Evolutionary conservation across 176 grass and related monocot genomes (phyloP), one percentile per base, ranked within the genome.

Genomic region (Hsuehochloa calcarea): DNA sequence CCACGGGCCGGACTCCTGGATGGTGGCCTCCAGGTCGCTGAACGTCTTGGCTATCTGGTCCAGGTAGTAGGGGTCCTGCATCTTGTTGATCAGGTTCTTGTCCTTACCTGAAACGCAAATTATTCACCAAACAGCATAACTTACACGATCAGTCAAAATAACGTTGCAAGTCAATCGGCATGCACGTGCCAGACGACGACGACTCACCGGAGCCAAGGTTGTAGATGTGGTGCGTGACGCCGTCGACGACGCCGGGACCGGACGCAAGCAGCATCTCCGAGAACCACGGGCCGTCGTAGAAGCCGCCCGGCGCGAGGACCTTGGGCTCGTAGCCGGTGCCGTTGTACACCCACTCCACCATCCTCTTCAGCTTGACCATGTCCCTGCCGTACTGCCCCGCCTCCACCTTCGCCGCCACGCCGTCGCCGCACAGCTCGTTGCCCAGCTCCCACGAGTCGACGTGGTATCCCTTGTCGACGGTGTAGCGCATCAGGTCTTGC

Each of bases 381-480:
- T 93, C 88, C n/a, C 74, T 41, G 27, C 64, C 85, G 39, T 90
- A 93, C 52, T 74, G 88, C 43, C 64, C 78, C 25, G 85, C 88
- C 35, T 69, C 62, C 22, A 93, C 85, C 67, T 82, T 93, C 68
- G 88, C 82, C 56, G 77, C 40, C 58, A 88, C 64, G 47, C 91
- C 91, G 39, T 50, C 27, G 65, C 82, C 91, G 70, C 65, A 73
- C 7, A 93, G 88, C 72, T 93, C 91, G 86, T 93, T 93, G 70
- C 88, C 91, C 85, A 82, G 81, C 77, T 93, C 91, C 91, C 91
- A 93, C 34, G 91, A 93, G 2, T 90, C 85, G 8, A 90, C 69
- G 67, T 85, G 71, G 55, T 90, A 88, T 14, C 88, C 85, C 78
- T 90, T 87, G 26, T 7, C 35, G 58, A 90, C 41, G 46, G 78